Evolutionary conservation across 805 yeast species (phyloP), one percentile per base, ranked within the genome.

Genomic region (Yarrowia phangngaensis): DNA sequence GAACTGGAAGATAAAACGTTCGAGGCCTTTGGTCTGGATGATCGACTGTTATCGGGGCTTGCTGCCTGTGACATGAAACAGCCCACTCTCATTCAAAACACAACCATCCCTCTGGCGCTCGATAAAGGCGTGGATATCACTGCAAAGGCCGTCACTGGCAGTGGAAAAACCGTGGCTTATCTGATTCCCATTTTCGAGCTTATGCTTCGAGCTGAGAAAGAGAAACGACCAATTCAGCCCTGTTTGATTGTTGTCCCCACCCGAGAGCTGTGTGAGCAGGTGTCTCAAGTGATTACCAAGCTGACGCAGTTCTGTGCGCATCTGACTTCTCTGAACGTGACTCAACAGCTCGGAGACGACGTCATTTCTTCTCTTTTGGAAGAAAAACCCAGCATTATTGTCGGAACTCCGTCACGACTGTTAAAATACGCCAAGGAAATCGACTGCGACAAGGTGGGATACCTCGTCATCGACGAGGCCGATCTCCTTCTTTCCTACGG

Each of bases 91-190:
- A 83, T 92, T 49, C 98, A 92, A 67, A 76, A 94, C 7, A 81
- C 80, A 61, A 84, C 95, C n/a, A 86, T 92, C 52, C 95, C 95
- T 32, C 69, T 92, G 41, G 96, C 98, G 1, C 67, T 92, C 47
- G 84, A 86, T 55, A 92, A 90, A 56, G 84, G 82, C 61, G 82
- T 88, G 68, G 97, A 90, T 63, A 83, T 90, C 55, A 82, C 90
- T 36, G 97, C 97, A 28, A 81, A 84, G 62, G 96, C 97, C 6
- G 79, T 86, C 19, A 90, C 98, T 0, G 98, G 98, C 4, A 84
- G 95, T 7, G 97, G 97, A 55, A 90, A 90, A 65, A 90, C 97
- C 0, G 84, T 86, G 8, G 95, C 97, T 1, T 90, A 90, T 62
- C 67, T 82, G 54, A 75, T 90, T 40, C 98, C 98, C 6, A 81